phyloP scores from a whole-genome alignment of 1,284 basidiomycete genomes.

The Peniophora sp. region DNA sequence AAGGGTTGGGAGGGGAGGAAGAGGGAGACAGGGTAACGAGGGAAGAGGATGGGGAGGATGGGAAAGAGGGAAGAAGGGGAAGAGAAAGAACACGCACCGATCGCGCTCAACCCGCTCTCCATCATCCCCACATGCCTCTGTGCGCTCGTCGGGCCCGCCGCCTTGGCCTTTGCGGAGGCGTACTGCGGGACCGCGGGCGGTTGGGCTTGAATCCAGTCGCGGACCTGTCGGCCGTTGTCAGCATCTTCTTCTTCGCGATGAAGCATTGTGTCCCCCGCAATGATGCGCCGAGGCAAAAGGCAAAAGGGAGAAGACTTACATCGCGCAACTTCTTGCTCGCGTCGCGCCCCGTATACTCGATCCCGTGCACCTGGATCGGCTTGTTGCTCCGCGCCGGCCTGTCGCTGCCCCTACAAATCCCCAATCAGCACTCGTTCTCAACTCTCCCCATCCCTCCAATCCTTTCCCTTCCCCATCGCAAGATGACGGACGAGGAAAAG shows the following conservation, averaged over 20 bases:
- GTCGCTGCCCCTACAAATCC: constrained; percentile 57
- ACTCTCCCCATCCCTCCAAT: too few relatives aligned
- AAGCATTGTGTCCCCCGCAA: too few relatives aligned
- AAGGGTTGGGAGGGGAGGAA: too few relatives aligned
- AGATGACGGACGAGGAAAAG: too few relatives aligned
- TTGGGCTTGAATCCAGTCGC: constrained; percentile 56
- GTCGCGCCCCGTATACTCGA: constrained; percentile 58
- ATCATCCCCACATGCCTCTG: constrained; percentile 63
- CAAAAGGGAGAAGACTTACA: too few relatives aligned
- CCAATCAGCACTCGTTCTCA: too few relatives aligned
- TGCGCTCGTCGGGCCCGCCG: constrained; percentile 46
- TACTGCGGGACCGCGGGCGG: constrained; percentile 55
- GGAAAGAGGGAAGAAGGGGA: neutral
- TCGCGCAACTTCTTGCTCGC: constrained; percentile 20
- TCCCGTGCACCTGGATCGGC: constrained; percentile 68
- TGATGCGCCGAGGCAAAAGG: too few relatives aligned
- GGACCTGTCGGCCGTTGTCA: constrained; percentile 44
- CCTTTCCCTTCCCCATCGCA: too few relatives aligned
- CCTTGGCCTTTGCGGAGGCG: constrained; percentile 23
- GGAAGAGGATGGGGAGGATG: too few relatives aligned
- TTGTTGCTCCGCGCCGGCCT: constrained; percentile 63
- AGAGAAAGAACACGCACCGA: constrained; percentile 37
- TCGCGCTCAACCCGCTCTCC: constrained; percentile 51
- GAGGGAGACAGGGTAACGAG: too few relatives aligned
- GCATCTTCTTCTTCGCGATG: constrained; percentile 48